These are phyloP conservation scores for Phytopythium vexans DNA, from an alignment of 352 stramenopile species.

Conservation along the genomic window DNA sequence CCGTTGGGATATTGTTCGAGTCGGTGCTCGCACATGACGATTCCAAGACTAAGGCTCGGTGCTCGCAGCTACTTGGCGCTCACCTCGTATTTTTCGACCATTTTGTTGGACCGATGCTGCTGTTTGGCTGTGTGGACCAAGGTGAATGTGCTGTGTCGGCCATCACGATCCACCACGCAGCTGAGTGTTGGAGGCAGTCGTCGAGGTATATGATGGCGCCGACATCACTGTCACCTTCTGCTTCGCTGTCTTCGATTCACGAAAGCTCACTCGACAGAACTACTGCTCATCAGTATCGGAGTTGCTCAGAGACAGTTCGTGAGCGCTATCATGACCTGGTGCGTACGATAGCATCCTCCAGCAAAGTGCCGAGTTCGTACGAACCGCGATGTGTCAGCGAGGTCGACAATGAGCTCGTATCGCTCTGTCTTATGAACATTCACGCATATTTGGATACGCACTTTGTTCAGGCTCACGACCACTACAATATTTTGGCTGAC, in stretches of 20 bases:
- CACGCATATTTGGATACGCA: slow-evolving; percentile 54
- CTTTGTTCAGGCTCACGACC: slow-evolving; percentile 21
- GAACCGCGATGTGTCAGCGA: slow-evolving; percentile 7
- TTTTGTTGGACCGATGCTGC: slow-evolving; percentile 48
- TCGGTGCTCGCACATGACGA: not conserved
- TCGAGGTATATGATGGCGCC: no score
- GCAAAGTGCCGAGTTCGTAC: slow-evolving; percentile 16
- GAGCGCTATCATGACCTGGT: slow-evolving; percentile 3
- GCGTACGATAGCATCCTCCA: slow-evolving; percentile 1
- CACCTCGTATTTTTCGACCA: slow-evolving; percentile 81
- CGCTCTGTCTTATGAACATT: slow-evolving; percentile 57
- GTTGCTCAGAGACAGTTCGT: not conserved
- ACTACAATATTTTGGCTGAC: slow-evolving; percentile 1
- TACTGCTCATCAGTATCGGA: not conserved
- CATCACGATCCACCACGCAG: not conserved
- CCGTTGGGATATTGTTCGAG: slow-evolving; percentile 23
- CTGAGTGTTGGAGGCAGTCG: not conserved
- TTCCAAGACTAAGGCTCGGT: not conserved
- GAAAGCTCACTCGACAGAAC: not conserved
- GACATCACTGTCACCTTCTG: no score
- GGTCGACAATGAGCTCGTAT: slow-evolving; percentile 45
- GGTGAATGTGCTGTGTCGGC: not conserved
- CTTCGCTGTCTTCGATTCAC: not conserved
- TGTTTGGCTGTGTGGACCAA: slow-evolving; percentile 14
- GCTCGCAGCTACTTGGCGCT: slow-evolving; percentile 17